Evolutionary conservation across 2,329 filamentous ascomycete genomes (phyloP), one percentile per base, ranked within the genome.

Genomic region (Achaetomium macrosporum): DNA sequence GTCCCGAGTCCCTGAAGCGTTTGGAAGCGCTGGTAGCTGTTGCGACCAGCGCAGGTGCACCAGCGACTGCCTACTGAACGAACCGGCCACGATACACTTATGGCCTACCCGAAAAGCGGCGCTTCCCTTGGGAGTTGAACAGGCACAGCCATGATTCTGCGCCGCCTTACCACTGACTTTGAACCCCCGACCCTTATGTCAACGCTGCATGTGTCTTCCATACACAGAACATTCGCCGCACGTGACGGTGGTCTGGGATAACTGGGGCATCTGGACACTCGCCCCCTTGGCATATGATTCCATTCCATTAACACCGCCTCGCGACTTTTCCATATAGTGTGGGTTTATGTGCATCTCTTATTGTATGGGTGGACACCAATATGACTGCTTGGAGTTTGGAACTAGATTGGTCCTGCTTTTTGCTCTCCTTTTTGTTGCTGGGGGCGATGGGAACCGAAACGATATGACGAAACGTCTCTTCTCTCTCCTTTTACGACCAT

Each of bases 21-120:
- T 67, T 85, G 5, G 78, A 85, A 56, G 79, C 82, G 20, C 73
- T 85, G 9, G 82, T 85, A n/a, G 81, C 82, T 5, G 81, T 84
- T 40, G 82, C 82, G 5, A 84, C 82, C 2, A 77, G 76, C 56
- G 80, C 83, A 63, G 75, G 69, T 16, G 60, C 62, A 2, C 63
- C 58, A 13, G 59, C 59, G 5, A 60, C 63, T n/a, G 60, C 61
- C 2, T 63, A 60, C 44, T 64, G 56, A 51, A 6, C 2, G 19
- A n/a, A 35, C 16, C 3, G 53, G 43, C 35, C 47, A 61, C 60
- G 55, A 7, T 8, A 7, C 30, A 33, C 30, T 33, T 12, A 33
- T 33, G 30, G 12, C 30, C 12, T 10, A 15, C 33, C 12, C 33
- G 33, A 15, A 10, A 36, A n/a, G n/a, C n/a, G n/a, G n/a, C n/a